Base-by-base conservation (phyloP, 768 basidiomycete species). In the Coprinellus micaceus region DNA sequence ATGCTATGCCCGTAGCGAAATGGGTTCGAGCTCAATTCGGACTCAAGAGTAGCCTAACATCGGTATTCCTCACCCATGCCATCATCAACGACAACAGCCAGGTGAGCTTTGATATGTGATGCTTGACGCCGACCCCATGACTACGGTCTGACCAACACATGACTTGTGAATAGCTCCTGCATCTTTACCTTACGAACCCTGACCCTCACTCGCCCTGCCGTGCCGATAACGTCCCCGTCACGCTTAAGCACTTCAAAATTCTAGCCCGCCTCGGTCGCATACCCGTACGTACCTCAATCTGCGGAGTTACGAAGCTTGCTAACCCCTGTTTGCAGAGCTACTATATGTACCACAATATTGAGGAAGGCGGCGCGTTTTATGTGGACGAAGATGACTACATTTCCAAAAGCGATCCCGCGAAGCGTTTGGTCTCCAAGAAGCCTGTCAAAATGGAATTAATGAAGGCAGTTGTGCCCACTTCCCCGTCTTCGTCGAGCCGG, bases 221-320 rank as follows among this genome's bases (percentile, higher is more conserved):
- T 12, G 21, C 50, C 15, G 56, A 57, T 3, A 33, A 74, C 43
- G 86, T 90, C 25, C 89, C 89, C 21, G 65, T 90, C 29, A 91
- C 89, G 4, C 71, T 91, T 50, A 84, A 88, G 63, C 88, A 89
- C 63, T 91, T 91, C 71, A 80, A 83, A 65, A 64, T 86, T n/a
- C 76, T 91, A 46, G 88, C 88, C 3, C 80, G 77, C 43, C 70
- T 91, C 17, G 88, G 87, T 19, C 77, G 77, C 57, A 70, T 76
- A 26, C 82, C 85, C 9, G 86, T 86, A 64, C 63, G 86, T 68
- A 36, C 24, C 40, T 29, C 24, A 54, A 17, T 36, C 28, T 7
- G 13, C 24, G 22, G 25, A 3, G 9, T 4, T 13, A 7, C 21
- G 15, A 22, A 36, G 41, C 7, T 26, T 59, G 28, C 36, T 19